Conservation (phyloP, 306 rosid species). For the Rosa rugosa region DNA sequence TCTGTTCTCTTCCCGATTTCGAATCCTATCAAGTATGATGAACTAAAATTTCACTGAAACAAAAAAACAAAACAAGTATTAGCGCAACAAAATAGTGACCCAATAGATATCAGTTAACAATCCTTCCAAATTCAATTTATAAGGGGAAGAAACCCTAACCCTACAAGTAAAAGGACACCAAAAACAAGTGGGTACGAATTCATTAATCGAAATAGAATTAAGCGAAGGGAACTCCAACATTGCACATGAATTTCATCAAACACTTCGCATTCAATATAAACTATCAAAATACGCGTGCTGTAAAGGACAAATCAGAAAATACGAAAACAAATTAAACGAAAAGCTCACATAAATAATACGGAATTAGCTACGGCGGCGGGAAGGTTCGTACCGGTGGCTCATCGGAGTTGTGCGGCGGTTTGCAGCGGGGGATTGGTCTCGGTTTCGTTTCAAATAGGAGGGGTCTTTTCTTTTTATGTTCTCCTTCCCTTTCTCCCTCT, state of each 20-base stretch:
- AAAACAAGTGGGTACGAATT: neutral
- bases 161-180: neutral
- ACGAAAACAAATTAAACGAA: neutral
- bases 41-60: neutral
- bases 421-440: neutral
- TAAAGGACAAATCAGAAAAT: no score
- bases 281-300: no score
- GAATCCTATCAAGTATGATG: slow-evolving; percentile 9
- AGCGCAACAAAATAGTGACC: neutral
- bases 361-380: no score
- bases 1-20: slow-evolving; percentile 6
- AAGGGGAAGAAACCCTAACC: neutral
- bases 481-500: no score
- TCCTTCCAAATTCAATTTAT: neutral
- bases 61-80: neutral
- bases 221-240: neutral
- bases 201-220: neutral
- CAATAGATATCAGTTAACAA: neutral
- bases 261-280: no score
- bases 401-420: neutral
- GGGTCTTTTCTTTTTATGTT: no score
- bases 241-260: neutral
- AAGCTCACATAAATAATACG: no score
- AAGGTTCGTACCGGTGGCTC: neutral
- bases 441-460: neutral